Conservation (phyloP, 305 asterid species). For the Fraxinus floribunda region DNA sequence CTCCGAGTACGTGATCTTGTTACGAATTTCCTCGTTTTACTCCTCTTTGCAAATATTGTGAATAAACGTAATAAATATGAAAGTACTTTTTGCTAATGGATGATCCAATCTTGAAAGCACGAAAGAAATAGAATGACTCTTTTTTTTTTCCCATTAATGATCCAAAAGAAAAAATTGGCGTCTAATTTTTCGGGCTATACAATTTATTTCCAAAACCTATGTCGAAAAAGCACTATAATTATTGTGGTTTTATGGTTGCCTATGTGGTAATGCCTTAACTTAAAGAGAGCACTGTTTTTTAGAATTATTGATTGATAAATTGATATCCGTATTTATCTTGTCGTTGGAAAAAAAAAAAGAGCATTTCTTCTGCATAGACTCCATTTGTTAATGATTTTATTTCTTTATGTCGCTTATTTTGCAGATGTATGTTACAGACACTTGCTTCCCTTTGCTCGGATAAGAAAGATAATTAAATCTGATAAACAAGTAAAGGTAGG, state of each 20-base stretch:
- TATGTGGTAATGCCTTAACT: neutral
- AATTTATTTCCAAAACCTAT: neutral
- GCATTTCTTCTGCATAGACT: neutral
- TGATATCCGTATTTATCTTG: neutral
- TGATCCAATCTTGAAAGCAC: neutral
- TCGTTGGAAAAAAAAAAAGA: neutral
- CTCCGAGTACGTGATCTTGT: neutral
- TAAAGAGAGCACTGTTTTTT: neutral
- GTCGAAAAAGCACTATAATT: neutral
- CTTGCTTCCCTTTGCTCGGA: constrained; percentile 45
- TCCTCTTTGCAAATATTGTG: neutral
- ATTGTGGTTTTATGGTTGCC: neutral
- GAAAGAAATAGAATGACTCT: neutral
- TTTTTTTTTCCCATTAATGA: neutral
- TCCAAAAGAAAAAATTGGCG: neutral
- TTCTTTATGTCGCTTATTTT: neutral
- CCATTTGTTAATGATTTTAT: constrained; percentile 16
- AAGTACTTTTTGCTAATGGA: neutral
- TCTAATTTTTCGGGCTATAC: neutral
- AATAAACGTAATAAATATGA: neutral
- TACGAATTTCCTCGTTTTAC: neutral
- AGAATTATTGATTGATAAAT: neutral
- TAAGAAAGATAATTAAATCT: constrained; percentile 47
- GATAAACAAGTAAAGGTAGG: constrained; percentile 44
- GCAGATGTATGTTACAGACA: constrained; percentile 31